Percentiles rank a stretch among this genome's conserved stretches.
These are phyloP conservation scores for Bacidia gigantensis DNA, from an alignment of 495 filamentous ascomycete species.

Conservation along the genomic window DNA sequence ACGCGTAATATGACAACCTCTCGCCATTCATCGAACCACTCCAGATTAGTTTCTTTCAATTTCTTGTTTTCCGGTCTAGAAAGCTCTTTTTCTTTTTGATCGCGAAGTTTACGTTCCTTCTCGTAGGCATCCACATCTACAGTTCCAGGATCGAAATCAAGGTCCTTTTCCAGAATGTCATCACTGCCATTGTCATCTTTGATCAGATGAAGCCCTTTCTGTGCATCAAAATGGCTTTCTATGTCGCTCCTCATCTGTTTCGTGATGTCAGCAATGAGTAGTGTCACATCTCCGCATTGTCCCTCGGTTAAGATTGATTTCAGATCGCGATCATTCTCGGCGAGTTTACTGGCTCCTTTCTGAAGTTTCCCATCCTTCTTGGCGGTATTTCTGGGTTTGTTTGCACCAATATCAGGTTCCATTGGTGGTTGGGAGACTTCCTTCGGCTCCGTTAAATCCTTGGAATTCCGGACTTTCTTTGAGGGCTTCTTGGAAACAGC, in stretches of 20 bases:
- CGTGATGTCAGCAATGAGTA: slow-evolving; percentile 30
- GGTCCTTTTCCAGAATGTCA: slow-evolving; percentile 12
- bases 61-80: slow-evolving; percentile 22
- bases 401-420: neutral
- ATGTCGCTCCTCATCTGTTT: slow-evolving; percentile 32
- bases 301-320: slow-evolving; percentile 13
- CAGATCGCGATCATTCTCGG: slow-evolving; percentile 7
- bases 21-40: slow-evolving; percentile 53
- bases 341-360: neutral
- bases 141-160: slow-evolving; percentile 17
- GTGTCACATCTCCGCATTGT: slow-evolving; percentile 17
- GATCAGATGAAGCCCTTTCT: slow-evolving; percentile 12
- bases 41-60: slow-evolving; percentile 30
- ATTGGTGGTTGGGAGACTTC: neutral
- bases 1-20: slow-evolving; percentile 45
- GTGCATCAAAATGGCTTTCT: slow-evolving; percentile 27
- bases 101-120: slow-evolving; percentile 18
- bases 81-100: slow-evolving; percentile 18
- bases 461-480: no score
- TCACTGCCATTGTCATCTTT: slow-evolving; percentile 19
- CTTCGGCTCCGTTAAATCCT: neutral
- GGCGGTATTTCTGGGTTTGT: neutral
- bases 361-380: neutral
- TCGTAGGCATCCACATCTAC: slow-evolving; percentile 18
- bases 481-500: neutral